Percentiles rank a stretch among this genome's conserved stretches.
Conservation (phyloP, 371 early-diverging fungal genomes). For the Mucor lusitanicus region DNA sequence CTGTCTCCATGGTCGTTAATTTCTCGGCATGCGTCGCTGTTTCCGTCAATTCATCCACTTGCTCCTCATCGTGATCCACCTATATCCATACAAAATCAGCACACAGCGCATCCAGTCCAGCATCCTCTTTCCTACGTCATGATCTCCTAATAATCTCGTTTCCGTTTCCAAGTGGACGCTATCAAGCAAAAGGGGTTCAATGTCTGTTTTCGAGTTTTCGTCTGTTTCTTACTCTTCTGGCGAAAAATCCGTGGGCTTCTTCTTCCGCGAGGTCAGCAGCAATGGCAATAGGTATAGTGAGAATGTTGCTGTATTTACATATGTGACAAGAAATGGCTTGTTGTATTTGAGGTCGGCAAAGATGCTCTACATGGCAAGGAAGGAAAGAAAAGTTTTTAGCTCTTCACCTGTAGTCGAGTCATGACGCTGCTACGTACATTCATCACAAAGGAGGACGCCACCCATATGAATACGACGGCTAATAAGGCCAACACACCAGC, state of each 20-base stretch:
- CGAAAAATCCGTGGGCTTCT: constrained; percentile 2
- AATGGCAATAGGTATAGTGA: constrained; percentile 68
- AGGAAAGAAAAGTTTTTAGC: neutral
- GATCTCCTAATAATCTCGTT: constrained; percentile 2
- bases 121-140: constrained; percentile 8
- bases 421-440: constrained; percentile 53
- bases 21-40: neutral
- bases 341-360: constrained; percentile 72
- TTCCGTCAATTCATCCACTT: neutral
- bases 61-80: neutral
- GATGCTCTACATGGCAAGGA: constrained; percentile 49
- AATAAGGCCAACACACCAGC: constrained; percentile 65
- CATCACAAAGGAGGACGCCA: constrained; percentile 80
- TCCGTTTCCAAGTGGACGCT: constrained; percentile 14
- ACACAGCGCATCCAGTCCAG: neutral
- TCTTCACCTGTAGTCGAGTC: neutral
- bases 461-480: constrained; percentile 82
- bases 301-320: constrained; percentile 77
- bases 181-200: neutral
- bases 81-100: neutral
- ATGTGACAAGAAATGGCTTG: constrained; percentile 81
- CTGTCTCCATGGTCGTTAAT: constrained; percentile 41
- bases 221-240: constrained; percentile 10
- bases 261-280: constrained; percentile 10
- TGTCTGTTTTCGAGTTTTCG: neutral